Evolutionary conservation across 192 early-diverging fungal genomes (phyloP).

Genomic region (Dissophora ornata): DNA sequence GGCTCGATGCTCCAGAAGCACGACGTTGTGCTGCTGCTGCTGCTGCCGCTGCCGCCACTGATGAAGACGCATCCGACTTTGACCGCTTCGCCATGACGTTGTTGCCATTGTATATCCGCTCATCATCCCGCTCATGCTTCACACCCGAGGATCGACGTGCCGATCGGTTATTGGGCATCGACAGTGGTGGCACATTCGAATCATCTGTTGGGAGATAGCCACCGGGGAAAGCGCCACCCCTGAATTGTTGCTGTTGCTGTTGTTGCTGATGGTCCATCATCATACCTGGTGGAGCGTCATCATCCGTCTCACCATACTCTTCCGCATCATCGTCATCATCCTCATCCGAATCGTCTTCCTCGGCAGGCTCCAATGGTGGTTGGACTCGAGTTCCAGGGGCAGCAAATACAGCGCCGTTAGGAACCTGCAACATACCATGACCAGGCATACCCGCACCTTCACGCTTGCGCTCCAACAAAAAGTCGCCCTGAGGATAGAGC

Average conservation of each 20-base stretch:
- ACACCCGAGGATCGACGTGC: slow-evolving; percentile 8
- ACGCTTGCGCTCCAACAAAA: slow-evolving; percentile 43
- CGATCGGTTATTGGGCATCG: slow-evolving; percentile 13
- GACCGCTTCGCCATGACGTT: slow-evolving; percentile 12
- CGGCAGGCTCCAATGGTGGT: slow-evolving; percentile 21
- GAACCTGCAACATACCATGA: slow-evolving; percentile 10
- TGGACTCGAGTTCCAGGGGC: slow-evolving; percentile 12
- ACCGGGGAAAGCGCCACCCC: not conserved
- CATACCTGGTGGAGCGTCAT: not conserved
- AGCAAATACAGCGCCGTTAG: slow-evolving; percentile 5
- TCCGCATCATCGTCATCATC: slow-evolving; percentile 40
- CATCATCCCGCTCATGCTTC: slow-evolving; percentile 23
- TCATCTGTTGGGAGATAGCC: slow-evolving; percentile 16
- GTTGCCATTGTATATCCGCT: not conserved
- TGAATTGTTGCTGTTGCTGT: too few relatives aligned
- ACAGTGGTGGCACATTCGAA: slow-evolving; percentile 19
- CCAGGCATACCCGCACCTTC: slow-evolving; percentile 23
- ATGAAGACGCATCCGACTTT: slow-evolving; percentile 8
- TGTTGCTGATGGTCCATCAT: not conserved
- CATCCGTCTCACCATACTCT: slow-evolving; percentile 15
- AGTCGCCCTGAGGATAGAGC: slow-evolving; percentile 28
- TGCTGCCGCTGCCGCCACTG: slow-evolving; percentile 13
- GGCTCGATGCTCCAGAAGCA: slow-evolving; percentile 6
- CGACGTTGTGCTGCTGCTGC: slow-evolving; percentile 13
- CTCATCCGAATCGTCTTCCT: slow-evolving; percentile 19